Evolutionary conservation across 768 basidiomycete genomes (phyloP), one percentile per base, ranked within the genome.

Genomic region (Pulveroboletus ravenelii): DNA sequence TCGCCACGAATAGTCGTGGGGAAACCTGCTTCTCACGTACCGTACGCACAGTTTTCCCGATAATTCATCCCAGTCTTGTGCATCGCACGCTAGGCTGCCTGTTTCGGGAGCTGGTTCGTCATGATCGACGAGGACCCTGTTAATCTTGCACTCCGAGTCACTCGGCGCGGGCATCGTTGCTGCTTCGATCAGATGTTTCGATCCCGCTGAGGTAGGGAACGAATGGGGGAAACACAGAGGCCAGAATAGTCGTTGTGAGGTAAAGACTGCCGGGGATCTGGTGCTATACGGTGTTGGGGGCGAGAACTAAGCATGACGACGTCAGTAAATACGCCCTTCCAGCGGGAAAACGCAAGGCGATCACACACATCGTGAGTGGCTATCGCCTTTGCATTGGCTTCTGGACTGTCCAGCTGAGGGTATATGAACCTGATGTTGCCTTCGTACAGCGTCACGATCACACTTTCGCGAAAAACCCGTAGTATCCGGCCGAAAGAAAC

Each of bases 11-110:
- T 47, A 38, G 35, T 60, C 56, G 15, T 66, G 32, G 13, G 32
- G 6, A 14, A 34, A 14, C 32, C 10, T 59, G 43, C 51, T 61
- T 29, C 54, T 44, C 43, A 57, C 53, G 25, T 27, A 27, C 25
- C 25, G 25, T 23, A 68, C 41, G 23, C 64, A 66, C 18, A 66
- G n/a, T 48, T 49, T 66, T 5, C 64, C 65, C 1, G 66, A 62
- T 9, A 66, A 29, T 46, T 66, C 66, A 9, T 66, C 65, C 65
- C 65, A 66, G n/a, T 68, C 59, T 36, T 64, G 57, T n/a, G 54
- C 55, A 36, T 58, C 60, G 17, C 54, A 52, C 12, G 56, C 47
- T 1, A 64, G 30, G 30, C 48, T 37, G 3, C 58, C 48, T 3
- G 18, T 45, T 14, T 45, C 44, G 0, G 53, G 50, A 1, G 31